Evolutionary conservation across 2,329 filamentous ascomycete genomes (phyloP).

Genomic region (Colletotrichum abscissum): DNA sequence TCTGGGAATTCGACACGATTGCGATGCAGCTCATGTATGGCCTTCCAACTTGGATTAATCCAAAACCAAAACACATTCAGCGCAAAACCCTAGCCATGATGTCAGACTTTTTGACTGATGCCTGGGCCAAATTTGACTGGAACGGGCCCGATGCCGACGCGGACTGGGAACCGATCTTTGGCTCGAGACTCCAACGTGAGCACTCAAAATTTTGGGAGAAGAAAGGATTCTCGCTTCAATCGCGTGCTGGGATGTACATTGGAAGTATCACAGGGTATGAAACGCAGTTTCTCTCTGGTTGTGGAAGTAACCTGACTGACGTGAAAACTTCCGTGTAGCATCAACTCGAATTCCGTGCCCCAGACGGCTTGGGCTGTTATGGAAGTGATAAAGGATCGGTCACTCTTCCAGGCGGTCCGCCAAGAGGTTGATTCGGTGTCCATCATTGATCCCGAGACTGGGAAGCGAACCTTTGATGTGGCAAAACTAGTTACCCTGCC

Average conservation of each 20-base stretch:
- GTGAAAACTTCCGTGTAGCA: not conserved
- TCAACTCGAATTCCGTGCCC: conserved; percentile 43
- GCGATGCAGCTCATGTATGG: conserved; percentile 38
- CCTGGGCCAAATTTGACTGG: conserved; percentile 36
- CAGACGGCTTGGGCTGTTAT: conserved; percentile 42
- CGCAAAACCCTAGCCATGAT: conserved; percentile 25
- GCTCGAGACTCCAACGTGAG: conserved; percentile 39
- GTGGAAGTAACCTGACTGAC: not conserved
- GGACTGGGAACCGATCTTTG: conserved; percentile 44
- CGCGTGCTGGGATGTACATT: conserved; percentile 24
- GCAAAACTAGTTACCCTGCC: conserved; percentile 37
- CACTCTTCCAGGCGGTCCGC: conserved; percentile 37
- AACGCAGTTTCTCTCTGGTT: no score
- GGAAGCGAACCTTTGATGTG: conserved; percentile 32
- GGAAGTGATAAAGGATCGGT: conserved; percentile 40
- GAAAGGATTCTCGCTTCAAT: conserved; percentile 30
- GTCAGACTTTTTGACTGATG: conserved; percentile 27
- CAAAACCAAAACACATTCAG: conserved; percentile 27
- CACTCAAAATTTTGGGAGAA: conserved; percentile 37
- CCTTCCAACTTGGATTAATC: conserved; percentile 38
- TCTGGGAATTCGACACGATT: conserved; percentile 40
- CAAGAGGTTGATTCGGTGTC: conserved; percentile 36
- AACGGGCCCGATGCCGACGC: conserved; percentile 31
- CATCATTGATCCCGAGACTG: conserved; percentile 18
- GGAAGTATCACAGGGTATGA: not conserved